phyloP scores from a whole-genome alignment of 1,284 basidiomycete species.

The Microbotryum saponariae region DNA sequence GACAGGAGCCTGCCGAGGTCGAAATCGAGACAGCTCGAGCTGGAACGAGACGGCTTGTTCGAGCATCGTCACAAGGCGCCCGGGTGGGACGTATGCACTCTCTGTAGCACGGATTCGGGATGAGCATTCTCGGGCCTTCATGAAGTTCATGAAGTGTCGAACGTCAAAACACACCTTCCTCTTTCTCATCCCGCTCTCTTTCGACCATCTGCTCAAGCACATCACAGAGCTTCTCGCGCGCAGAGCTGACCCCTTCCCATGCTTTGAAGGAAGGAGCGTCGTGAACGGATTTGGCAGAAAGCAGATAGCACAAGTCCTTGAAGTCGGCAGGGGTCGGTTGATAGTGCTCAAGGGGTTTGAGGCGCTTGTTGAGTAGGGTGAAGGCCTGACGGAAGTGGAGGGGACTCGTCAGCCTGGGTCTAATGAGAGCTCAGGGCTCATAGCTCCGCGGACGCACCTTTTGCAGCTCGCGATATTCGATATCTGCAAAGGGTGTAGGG shows the following conservation, averaged over 20 bases:
- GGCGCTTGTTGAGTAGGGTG: constrained; percentile 47
- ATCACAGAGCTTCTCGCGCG: constrained; percentile 43
- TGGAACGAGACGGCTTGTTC: constrained; percentile 47
- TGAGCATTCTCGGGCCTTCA: not conserved
- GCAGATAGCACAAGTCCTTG: constrained; percentile 46
- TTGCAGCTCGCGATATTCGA: constrained; percentile 46
- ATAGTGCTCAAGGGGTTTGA: constrained; percentile 49
- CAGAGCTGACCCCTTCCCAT: constrained; percentile 46
- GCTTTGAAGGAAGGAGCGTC: constrained; percentile 46
- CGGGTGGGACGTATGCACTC: constrained; percentile 41
- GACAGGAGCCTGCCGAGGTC: constrained; percentile 38
- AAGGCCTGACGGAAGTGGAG: constrained; percentile 40
- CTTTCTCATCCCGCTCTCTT: constrained; percentile 7
- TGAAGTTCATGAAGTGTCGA: too few relatives aligned
- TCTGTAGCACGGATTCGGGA: constrained; percentile 5
- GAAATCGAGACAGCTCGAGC: constrained; percentile 41
- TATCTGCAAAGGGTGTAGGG: constrained; percentile 41
- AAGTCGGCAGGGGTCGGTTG: constrained; percentile 48
- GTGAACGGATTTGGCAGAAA: constrained; percentile 45
- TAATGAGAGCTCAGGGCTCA: not conserved
- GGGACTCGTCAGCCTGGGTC: not conserved
- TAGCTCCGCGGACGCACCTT: constrained; percentile 21
- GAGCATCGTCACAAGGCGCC: constrained; percentile 43
- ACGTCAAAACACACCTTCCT: constrained; percentile 1
- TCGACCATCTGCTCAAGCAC: constrained; percentile 29